Percentiles rank a stretch among this genome's conserved stretches.
These are phyloP conservation scores for Kwoniella sp. DNA, from an alignment of 768 basidiomycete species.

Conservation along the genomic window DNA sequence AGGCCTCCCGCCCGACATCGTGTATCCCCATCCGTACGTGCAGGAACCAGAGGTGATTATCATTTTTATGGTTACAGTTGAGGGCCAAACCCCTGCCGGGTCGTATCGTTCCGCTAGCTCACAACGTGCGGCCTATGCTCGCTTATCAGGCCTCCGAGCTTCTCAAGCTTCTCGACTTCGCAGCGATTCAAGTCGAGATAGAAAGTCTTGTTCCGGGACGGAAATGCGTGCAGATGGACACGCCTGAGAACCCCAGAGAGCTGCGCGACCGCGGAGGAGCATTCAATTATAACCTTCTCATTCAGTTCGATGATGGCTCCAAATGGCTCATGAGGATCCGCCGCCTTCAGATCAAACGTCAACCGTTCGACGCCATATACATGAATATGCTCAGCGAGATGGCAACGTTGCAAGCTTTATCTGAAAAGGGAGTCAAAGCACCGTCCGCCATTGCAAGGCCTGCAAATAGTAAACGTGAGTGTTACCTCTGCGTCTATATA, in stretches of 20 bases:
- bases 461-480: slow-evolving; percentile 4
- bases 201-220: neutral
- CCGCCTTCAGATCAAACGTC: neutral
- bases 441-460: slow-evolving; percentile 8
- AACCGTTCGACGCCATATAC: neutral
- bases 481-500: too few species aligned
- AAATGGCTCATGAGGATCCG: slow-evolving; percentile 27
- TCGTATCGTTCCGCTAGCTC: too few species aligned
- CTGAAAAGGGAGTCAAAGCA: slow-evolving; percentile 9
- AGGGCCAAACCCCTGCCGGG: too few species aligned
- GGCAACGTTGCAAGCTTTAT: slow-evolving; percentile 23
- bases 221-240: slow-evolving; percentile 1
- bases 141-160: neutral
- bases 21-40: too few species aligned
- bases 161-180: neutral
- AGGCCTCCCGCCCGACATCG: too few species aligned
- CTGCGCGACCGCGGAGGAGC: neutral
- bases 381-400: slow-evolving; percentile 20
- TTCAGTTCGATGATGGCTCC: slow-evolving; percentile 26
- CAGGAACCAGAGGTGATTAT: too few species aligned
- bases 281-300: slow-evolving; percentile 20
- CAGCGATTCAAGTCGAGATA: slow-evolving; percentile 2
- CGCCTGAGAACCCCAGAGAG: neutral
- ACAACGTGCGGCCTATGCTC: too few species aligned
- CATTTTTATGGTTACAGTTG: too few species aligned